Conservation (phyloP, 306 rosid genomes). For the Hippophae tibetana region DNA sequence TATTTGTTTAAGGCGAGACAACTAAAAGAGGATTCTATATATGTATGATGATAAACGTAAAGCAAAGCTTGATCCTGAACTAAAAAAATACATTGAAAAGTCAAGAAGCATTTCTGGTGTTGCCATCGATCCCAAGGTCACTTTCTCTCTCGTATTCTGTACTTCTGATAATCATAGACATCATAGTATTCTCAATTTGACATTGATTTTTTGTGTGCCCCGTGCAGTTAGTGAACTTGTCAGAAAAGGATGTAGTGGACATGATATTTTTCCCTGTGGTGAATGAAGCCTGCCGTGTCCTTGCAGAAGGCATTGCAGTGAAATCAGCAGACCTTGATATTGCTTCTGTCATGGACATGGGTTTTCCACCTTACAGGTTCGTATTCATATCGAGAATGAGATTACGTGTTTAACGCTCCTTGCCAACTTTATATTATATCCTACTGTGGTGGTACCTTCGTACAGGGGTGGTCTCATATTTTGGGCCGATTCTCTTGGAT, state of each 20-base stretch:
- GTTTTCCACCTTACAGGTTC: constrained; percentile 95
- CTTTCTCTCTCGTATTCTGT: not conserved
- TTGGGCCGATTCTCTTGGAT: constrained; percentile 95
- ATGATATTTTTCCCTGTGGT: constrained; percentile 94
- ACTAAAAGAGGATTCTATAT: constrained; percentile 67
- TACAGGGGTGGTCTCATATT: constrained; percentile 87
- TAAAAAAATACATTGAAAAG: constrained; percentile 75
- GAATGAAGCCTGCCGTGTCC: constrained; percentile 93
- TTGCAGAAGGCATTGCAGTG: constrained; percentile 84
- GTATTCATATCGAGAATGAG: constrained; percentile 2
- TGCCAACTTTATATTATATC: not conserved
- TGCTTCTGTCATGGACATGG: constrained; percentile 86
- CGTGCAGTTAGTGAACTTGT: constrained; percentile 54
- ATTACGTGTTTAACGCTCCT: not conserved
- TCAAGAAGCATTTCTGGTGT: constrained; percentile 63
- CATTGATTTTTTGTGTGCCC: no score
- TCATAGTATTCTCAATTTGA: not conserved
- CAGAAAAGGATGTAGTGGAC: constrained; percentile 78
- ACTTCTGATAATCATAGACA: not conserved
- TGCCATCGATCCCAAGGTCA: constrained; percentile 66
- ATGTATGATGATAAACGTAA: constrained; percentile 61
- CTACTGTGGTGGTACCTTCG: constrained; percentile 12
- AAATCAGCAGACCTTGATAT: constrained; percentile 90
- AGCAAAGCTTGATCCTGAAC: constrained; percentile 79
- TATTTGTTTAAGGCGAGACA: constrained; percentile 53